Conservation (phyloP, 2,329 filamentous ascomycete genomes). For the Diaporthe sp. region DNA sequence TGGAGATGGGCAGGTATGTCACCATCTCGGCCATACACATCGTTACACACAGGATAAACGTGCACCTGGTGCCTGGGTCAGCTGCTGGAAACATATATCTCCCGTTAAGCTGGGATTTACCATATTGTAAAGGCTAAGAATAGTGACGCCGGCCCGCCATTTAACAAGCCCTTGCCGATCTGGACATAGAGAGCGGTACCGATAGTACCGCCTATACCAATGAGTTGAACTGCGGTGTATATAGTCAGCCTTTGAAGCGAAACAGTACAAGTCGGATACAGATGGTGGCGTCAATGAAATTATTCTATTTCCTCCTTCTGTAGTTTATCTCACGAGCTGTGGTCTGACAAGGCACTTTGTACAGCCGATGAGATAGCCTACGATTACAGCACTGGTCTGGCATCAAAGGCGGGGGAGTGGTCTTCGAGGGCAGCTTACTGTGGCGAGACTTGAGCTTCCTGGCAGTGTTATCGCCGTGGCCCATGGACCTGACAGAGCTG, state of each 20-base stretch:
- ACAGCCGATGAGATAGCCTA: not conserved
- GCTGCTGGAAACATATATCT: not conserved
- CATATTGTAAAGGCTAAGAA: slow-evolving; percentile 73
- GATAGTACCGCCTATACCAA: slow-evolving; percentile 73
- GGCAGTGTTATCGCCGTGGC: slow-evolving; percentile 58
- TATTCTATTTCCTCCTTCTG: no score
- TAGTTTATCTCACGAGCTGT: not conserved
- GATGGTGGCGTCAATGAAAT: no score
- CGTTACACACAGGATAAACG: slow-evolving; percentile 71
- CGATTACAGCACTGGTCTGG: not conserved
- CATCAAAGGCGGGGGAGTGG: not conserved
- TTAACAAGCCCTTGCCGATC: slow-evolving; percentile 70
- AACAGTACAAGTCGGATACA: not conserved
- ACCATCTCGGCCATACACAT: slow-evolving; percentile 81
- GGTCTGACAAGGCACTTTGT: not conserved
- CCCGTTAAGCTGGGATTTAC: slow-evolving; percentile 45
- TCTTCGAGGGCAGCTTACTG: slow-evolving; percentile 12
- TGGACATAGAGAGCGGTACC: slow-evolving; percentile 72
- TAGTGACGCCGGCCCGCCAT: slow-evolving; percentile 70
- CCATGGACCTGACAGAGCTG: slow-evolving; percentile 35
- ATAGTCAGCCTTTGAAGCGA: not conserved
- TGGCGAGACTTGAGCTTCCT: slow-evolving; percentile 65
- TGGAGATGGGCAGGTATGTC: slow-evolving; percentile 81
- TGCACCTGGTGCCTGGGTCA: slow-evolving; percentile 54
- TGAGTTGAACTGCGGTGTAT: slow-evolving; percentile 60